Conservation (phyloP, 306 rosid species). For the Senna tora region DNA sequence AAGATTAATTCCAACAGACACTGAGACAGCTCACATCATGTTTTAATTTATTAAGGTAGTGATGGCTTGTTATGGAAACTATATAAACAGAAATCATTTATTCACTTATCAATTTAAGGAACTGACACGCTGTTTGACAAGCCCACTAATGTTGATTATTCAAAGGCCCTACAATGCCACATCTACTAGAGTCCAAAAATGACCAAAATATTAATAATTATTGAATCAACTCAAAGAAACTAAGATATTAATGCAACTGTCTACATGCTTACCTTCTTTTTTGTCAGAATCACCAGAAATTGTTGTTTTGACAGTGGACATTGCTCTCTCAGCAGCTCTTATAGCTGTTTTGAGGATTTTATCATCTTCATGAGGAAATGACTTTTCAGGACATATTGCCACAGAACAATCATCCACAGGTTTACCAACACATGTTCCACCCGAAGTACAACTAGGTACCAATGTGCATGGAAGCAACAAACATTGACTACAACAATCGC, state of each 20-base stretch:
- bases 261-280: constrained; percentile 56
- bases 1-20: constrained; percentile 1
- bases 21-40: neutral
- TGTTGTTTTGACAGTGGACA: constrained; percentile 52
- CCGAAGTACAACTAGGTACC: constrained; percentile 46
- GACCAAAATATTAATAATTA: constrained; percentile 26
- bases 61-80: constrained; percentile 1
- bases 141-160: neutral
- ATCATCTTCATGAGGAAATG: constrained; percentile 49
- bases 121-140: neutral
- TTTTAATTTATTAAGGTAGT: neutral
- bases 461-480: constrained; percentile 39
- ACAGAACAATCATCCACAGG: constrained; percentile 39
- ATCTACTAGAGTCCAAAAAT: neutral
- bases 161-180: neutral
- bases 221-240: constrained; percentile 17
- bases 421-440: constrained; percentile 47
- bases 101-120: constrained; percentile 22
- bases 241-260: constrained; percentile 20
- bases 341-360: constrained; percentile 57
- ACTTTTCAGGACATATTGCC: constrained; percentile 43
- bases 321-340: constrained; percentile 77
- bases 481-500: constrained; percentile 55
- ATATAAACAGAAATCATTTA: constrained; percentile 7
- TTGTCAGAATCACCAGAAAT: constrained; percentile 46